phyloP scores from a whole-genome alignment of 352 stramenopile genomes.

The Pythium coloratum region DNA sequence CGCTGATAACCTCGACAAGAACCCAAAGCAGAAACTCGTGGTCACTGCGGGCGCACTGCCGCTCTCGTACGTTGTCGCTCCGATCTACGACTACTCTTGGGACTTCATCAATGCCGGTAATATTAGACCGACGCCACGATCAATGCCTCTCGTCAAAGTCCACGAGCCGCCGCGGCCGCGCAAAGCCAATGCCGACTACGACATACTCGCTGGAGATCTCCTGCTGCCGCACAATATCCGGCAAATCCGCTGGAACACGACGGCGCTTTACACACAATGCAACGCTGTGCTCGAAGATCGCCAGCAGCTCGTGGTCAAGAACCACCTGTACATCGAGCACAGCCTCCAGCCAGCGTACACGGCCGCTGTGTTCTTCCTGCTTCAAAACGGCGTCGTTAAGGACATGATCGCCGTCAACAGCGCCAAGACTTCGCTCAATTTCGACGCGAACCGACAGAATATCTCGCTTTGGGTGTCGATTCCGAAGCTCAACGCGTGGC shows the following conservation, averaged over 20 bases:
- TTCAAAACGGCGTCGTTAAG: conserved; percentile 11
- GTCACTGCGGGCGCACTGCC: too few relatives aligned
- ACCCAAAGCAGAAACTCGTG: too few relatives aligned
- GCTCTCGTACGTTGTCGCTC: too few relatives aligned
- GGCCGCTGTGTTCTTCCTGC: conserved; percentile 9
- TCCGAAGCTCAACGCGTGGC: conserved; percentile 15
- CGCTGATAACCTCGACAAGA: too few relatives aligned
- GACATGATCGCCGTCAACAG: conserved; percentile 5
- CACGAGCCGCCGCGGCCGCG: not conserved
- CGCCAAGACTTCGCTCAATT: conserved; percentile 7
- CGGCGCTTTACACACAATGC: not conserved
- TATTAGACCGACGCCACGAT: too few relatives aligned
- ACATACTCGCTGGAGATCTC: not conserved
- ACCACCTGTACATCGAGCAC: conserved; percentile 21
- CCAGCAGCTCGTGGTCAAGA: conserved; percentile 9
- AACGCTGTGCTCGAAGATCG: conserved; percentile 9
- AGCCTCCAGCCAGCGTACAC: conserved; percentile 14
- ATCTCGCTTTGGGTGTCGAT: conserved; percentile 12
- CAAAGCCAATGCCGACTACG: too few relatives aligned
- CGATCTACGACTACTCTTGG: too few relatives aligned
- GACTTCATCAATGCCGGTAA: too few relatives aligned
- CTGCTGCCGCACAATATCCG: conserved; percentile 15
- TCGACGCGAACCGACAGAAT: not conserved
- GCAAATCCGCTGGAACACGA: not conserved
- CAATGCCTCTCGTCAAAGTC: too few relatives aligned